phyloP scores from a whole-genome alignment of 352 stramenopile species.

The Phytophthora chlamydospora region DNA sequence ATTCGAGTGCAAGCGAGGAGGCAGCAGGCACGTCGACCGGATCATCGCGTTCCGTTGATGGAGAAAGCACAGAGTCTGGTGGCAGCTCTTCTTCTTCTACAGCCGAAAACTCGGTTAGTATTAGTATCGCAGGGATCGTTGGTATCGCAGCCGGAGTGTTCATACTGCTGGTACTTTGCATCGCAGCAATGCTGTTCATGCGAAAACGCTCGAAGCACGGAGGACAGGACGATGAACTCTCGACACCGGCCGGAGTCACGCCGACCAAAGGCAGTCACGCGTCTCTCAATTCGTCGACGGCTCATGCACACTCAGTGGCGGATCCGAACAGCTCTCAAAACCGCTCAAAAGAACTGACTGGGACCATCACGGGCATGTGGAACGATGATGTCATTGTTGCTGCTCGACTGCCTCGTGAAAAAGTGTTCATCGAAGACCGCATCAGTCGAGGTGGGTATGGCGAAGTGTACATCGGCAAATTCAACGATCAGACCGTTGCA shows the following conservation, averaged over 20 bases:
- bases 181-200: slow-evolving; percentile 2
- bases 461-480: slow-evolving; percentile 40
- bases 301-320: slow-evolving; percentile 5
- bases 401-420: slow-evolving; percentile 42
- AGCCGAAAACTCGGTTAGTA: background rate
- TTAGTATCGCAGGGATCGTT: slow-evolving; percentile 11
- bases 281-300: slow-evolving; percentile 14
- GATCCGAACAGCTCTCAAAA: slow-evolving; percentile 7
- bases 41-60: background rate
- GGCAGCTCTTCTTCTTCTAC: background rate
- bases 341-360: slow-evolving; percentile 8
- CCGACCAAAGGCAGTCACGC: slow-evolving; percentile 11
- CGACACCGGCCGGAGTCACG: slow-evolving; percentile 8
- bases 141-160: slow-evolving; percentile 5
- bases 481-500: slow-evolving; percentile 35
- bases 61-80: background rate
- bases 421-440: slow-evolving; percentile 31
- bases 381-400: slow-evolving; percentile 40
- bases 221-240: slow-evolving; percentile 3
- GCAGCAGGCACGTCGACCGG: slow-evolving; percentile 3
- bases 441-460: slow-evolving; percentile 39
- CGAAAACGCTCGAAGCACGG: slow-evolving; percentile 4
- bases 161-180: slow-evolving; percentile 4
- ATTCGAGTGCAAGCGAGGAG: slow-evolving; percentile 11
- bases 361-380: slow-evolving; percentile 30